Conservation (phyloP, 179 eudicot genomes). For the Drosera spatulata region DNA sequence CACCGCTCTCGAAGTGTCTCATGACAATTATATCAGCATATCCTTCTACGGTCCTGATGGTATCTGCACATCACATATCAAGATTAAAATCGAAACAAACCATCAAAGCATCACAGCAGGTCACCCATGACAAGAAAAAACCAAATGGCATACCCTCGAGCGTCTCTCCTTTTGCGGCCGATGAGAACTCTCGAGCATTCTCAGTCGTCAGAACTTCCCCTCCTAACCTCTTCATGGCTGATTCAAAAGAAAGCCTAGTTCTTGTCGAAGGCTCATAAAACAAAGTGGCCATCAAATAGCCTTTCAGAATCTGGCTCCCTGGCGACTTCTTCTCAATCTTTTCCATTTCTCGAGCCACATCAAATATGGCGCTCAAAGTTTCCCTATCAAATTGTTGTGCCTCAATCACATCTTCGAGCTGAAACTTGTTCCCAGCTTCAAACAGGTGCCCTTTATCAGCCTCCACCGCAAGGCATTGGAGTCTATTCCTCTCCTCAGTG, state of each 20-base stretch:
- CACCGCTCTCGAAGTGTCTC: conserved; percentile 99
- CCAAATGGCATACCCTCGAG: conserved; percentile 56
- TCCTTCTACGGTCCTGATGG: conserved; percentile 96
- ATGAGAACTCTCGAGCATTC: conserved; percentile 97
- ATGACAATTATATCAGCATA: conserved; percentile 90
- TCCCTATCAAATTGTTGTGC: conserved; percentile 91
- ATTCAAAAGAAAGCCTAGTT: conserved; percentile 95
- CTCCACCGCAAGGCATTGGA: conserved; percentile 33
- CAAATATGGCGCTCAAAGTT: conserved; percentile 69
- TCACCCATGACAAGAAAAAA: too few species aligned
- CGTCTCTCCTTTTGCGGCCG: conserved; percentile 99
- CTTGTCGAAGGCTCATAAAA: conserved; percentile 98
- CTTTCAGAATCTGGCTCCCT: conserved; percentile 71
- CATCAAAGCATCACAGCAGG: background rate
- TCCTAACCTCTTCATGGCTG: conserved; percentile 95
- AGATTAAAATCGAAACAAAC: conserved; percentile 11
- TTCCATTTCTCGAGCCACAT: conserved; percentile 88
- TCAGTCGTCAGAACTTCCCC: conserved; percentile 98
- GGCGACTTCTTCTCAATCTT: conserved; percentile 63
- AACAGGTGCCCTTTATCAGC: conserved; percentile 20
- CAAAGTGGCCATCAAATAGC: conserved; percentile 88
- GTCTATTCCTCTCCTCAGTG: conserved; percentile 3
- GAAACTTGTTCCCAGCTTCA: conserved; percentile 51
- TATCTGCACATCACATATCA: conserved; percentile 41
- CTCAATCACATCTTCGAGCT: conserved; percentile 74